phyloP scores from a whole-genome alignment of 2,329 filamentous ascomycete species.

The Ophiostoma ips region DNA sequence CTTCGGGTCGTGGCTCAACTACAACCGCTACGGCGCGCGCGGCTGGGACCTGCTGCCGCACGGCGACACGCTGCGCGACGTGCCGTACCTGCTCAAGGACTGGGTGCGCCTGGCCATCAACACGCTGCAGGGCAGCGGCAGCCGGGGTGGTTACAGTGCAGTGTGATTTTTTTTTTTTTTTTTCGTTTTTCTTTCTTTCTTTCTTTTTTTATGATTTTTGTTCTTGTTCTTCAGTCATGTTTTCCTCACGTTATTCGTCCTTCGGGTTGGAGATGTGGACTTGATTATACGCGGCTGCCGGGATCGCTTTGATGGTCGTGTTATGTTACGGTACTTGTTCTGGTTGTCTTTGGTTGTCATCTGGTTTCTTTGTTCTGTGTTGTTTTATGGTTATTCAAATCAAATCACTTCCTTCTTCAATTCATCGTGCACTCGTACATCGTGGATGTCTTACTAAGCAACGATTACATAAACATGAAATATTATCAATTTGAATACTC shows the following conservation, averaged over 20 bases:
- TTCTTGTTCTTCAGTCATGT: not conserved
- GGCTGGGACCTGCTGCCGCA: conserved; percentile 94
- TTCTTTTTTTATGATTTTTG: not conserved
- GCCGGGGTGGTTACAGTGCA: conserved; percentile 84
- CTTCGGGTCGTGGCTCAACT: conserved; percentile 97
- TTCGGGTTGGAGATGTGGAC: no score
- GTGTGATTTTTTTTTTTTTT: conserved; percentile 37
- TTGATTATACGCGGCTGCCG: no score
- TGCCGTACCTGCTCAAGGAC: conserved; percentile 86
- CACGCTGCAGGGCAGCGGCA: conserved; percentile 70
- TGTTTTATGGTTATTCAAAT: no score
- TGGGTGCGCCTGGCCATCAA: conserved; percentile 68
- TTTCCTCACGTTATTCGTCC: not conserved
- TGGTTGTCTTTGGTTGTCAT: no score
- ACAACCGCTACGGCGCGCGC: conserved; percentile 87
- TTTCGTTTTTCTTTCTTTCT: not conserved
- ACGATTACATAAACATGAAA: no score
- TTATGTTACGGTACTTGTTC: no score
- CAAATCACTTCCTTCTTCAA: no score
- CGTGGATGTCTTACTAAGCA: no score
- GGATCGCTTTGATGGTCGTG: no score
- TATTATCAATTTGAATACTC: no score
- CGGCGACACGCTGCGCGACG: conserved; percentile 78
- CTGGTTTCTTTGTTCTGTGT: no score
- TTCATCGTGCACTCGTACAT: no score